Evolutionary conservation across 83 land plant genomes (phyloP).

Genomic region (Picea engelmannii): DNA sequence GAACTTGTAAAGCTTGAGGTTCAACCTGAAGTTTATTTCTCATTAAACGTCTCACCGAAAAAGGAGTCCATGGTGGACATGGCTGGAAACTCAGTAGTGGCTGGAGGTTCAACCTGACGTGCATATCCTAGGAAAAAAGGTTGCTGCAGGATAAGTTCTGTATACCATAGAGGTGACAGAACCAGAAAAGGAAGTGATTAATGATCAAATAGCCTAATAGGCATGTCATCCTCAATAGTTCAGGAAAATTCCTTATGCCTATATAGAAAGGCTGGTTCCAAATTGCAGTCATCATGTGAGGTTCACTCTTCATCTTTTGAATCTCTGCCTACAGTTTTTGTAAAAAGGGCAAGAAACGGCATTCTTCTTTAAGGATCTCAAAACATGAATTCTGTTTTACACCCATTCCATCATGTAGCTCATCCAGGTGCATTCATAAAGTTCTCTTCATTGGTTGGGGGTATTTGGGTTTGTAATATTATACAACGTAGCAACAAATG

Average conservation of each 20-base stretch:
- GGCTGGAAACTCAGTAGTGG: not conserved
- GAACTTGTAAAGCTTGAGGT: constrained; percentile 31
- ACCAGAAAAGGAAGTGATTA: not conserved
- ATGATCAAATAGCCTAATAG: not conserved
- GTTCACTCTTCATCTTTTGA: not conserved
- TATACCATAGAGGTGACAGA: not conserved
- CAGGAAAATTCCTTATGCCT: not conserved
- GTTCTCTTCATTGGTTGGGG: too few species aligned
- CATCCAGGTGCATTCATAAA: too few species aligned
- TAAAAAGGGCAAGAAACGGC: too few species aligned
- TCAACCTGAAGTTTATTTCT: not conserved
- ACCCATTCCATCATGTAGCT: too few species aligned
- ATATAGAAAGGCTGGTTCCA: not conserved
- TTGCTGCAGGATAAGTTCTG: not conserved
- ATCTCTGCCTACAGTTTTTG: not conserved
- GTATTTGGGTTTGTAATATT: too few species aligned
- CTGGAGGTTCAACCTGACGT: not conserved
- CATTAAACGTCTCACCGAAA: not conserved
- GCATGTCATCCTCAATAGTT: not conserved
- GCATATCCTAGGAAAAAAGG: not conserved
- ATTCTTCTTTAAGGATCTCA: too few species aligned
- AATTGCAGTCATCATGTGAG: not conserved
- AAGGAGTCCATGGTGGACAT: not conserved
- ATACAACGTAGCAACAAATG: too few species aligned
- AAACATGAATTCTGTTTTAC: too few species aligned